phyloP scores from a whole-genome alignment of 345 rosid species.

The Lenwebbia sp. region DNA sequence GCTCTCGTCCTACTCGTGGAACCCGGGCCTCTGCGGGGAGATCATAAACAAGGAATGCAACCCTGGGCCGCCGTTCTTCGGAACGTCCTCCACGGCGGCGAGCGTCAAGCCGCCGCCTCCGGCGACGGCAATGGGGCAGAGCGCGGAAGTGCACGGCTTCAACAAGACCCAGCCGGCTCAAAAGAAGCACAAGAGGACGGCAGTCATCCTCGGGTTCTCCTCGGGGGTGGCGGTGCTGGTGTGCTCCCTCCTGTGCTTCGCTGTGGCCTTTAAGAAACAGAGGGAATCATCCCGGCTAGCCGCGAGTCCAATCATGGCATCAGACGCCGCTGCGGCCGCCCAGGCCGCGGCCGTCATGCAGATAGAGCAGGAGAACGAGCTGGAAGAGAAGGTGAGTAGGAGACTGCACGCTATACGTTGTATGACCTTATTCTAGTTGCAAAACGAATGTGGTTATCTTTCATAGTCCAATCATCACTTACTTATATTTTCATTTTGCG shows the following conservation, averaged over 20 bases:
- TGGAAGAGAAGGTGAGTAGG: slow-evolving; percentile 76
- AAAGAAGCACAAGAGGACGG: slow-evolving; percentile 23
- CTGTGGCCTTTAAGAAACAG: slow-evolving; percentile 36
- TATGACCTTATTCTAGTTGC: not conserved
- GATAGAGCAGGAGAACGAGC: slow-evolving; percentile 64
- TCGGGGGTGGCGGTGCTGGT: slow-evolving; percentile 34
- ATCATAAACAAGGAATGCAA: slow-evolving; percentile 70
- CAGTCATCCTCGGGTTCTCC: slow-evolving; percentile 43
- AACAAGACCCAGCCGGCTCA: slow-evolving; percentile 17
- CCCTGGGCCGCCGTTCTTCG: slow-evolving; percentile 56
- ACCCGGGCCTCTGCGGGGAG: slow-evolving; percentile 85
- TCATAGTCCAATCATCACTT: not conserved
- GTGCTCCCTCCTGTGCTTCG: slow-evolving; percentile 41
- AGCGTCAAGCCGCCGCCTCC: slow-evolving; percentile 31
- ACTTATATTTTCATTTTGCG: not conserved
- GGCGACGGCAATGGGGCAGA: slow-evolving; percentile 26
- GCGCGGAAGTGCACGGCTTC: slow-evolving; percentile 34
- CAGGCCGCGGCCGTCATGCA: slow-evolving; percentile 45
- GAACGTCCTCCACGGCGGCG: slow-evolving; percentile 13
- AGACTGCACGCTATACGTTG: not conserved
- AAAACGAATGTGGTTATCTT: not conserved
- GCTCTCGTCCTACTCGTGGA: slow-evolving; percentile 40
- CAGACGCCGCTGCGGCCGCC: slow-evolving; percentile 23
- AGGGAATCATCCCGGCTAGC: slow-evolving; percentile 12
- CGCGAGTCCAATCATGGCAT: slow-evolving; percentile 12